phyloP scores from a whole-genome alignment of 495 filamentous ascomycete genomes.

The Choiromyces venosus region DNA sequence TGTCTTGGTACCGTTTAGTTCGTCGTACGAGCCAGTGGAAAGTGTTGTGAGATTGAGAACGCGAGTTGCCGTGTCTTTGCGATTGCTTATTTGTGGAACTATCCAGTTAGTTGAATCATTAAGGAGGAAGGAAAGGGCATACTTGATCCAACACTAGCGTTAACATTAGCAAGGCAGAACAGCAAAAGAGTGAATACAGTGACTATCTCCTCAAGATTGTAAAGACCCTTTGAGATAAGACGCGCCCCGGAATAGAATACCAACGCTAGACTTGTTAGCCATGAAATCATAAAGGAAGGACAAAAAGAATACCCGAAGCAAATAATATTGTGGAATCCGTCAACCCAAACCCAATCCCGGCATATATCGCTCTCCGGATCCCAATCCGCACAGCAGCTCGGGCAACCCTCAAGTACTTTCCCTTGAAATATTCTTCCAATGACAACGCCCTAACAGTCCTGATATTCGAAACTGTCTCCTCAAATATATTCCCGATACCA shows the following conservation, averaged over 20 bases:
- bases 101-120: slow-evolving; percentile 14
- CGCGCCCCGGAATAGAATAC: slow-evolving; percentile 77
- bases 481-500: slow-evolving; percentile 55
- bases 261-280: slow-evolving; percentile 50
- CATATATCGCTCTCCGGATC: slow-evolving; percentile 55
- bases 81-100: slow-evolving; percentile 73
- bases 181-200: slow-evolving; percentile 76
- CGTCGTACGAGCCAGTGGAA: slow-evolving; percentile 59
- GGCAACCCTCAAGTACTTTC: slow-evolving; percentile 56
- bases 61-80: slow-evolving; percentile 64
- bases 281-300: not conserved
- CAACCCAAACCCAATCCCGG: slow-evolving; percentile 70
- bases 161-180: slow-evolving; percentile 69
- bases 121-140: slow-evolving; percentile 3
- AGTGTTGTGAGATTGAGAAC: slow-evolving; percentile 68
- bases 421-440: slow-evolving; percentile 67
- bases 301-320: slow-evolving; percentile 51
- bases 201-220: slow-evolving; percentile 56
- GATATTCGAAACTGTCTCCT: slow-evolving; percentile 77
- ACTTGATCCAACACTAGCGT: slow-evolving; percentile 61
- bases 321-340: slow-evolving; percentile 65
- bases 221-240: slow-evolving; percentile 51
- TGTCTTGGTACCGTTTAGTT: slow-evolving; percentile 33
- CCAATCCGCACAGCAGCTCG: slow-evolving; percentile 52
- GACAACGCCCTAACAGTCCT: slow-evolving; percentile 73